Evolutionary conservation across 306 rosid species (phyloP), one percentile per base, ranked within the genome.

Genomic region (Quercus gilva): DNA sequence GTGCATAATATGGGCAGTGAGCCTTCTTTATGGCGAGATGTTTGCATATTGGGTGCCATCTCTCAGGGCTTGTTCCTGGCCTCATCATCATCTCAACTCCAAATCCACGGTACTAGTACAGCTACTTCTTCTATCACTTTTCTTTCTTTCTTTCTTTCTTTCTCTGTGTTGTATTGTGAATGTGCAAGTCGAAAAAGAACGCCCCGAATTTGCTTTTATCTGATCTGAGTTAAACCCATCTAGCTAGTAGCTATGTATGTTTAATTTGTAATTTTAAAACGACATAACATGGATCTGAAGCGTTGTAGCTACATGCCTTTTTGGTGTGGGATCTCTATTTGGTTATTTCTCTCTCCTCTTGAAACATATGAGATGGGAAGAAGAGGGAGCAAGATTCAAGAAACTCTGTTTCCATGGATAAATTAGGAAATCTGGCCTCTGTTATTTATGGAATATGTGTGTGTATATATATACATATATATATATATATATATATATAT

Each of bases 1-100:
- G 18, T 90, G 97, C 81, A 69, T 89, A 29, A 71, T 74, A 21
- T 93, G 97, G 98, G 92, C 87, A 70, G 81, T 78, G 1, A 85
- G 86, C 17, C 78, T 93, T 9, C 93, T 93, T 18, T 90, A 93
- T 29, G 97, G 97, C 15, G 97, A 92, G 79, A 90, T 92, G 94
- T 74, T 84, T 52, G 84, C 89, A 53, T 92, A 69, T 29, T 83
- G 94, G 90, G 26, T 86, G 74, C 94, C 97, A 14, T 74, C 90
- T 55, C 69, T 86, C 56, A 57, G 70, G 76, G 73, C 87, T 2
- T 92, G 97, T 76, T 83, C 90, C 0, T 92, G 93, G 98, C 93
- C 96, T 72, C 94, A 89, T 84, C 89, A 72, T 80, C 88, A 68
- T 60, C 72, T 75, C 59, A 85, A n/a, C 53, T 64, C 88, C 71